Base-by-base conservation (phyloP, 352 stramenopile species). In the Plasmopara muralis region DNA sequence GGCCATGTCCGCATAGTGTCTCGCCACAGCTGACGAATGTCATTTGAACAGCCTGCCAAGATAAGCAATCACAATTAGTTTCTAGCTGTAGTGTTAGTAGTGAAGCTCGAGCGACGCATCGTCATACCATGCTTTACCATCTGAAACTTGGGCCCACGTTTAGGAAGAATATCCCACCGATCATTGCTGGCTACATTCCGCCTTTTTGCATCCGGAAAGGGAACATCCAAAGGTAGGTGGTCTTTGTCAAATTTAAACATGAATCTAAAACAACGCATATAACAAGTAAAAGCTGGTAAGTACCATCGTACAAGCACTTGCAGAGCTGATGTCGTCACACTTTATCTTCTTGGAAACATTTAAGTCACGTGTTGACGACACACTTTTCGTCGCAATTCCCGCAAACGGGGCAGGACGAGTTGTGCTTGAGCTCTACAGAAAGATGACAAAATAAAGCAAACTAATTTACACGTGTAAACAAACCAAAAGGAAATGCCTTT, bases 221-320 rank as follows among this genome's bases (percentile, higher is more conserved):
- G 75, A 13, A 80, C 68, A 50, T 93, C 83, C 43, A 93, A 46
- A 7, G 83, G 77, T n/a, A 93, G 48, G 30, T 89, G 72, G 12
- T 90, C 77, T 45, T 87, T 79, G 59, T 93, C 83, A 48, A 93
- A 88, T 58, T 90, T 89, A 51, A 91, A 75, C 66, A 87, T 74
- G 57, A 85, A 93, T 30, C 76, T 83, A 28, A 14, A 47, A 5
- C 37, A 40, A 25, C 13, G 50, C 9, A 28, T 48, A 14, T 51
- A 5, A 38, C 13, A 10, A 34, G 38, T 18, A 28, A 38, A 6
- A 18, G 13, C 40, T 41, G 33, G 55, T 33, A 25, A 35, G 20
- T 25, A 25, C 20, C 20, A 25, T 25, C 20, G 10, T 14, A 63
- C 37, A 45, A 29, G 35, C 37, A 40, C 3, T 18, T 50, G 28